Evolutionary conservation across 768 basidiomycete species (phyloP).

Genomic region (Myochromella boudieri): DNA sequence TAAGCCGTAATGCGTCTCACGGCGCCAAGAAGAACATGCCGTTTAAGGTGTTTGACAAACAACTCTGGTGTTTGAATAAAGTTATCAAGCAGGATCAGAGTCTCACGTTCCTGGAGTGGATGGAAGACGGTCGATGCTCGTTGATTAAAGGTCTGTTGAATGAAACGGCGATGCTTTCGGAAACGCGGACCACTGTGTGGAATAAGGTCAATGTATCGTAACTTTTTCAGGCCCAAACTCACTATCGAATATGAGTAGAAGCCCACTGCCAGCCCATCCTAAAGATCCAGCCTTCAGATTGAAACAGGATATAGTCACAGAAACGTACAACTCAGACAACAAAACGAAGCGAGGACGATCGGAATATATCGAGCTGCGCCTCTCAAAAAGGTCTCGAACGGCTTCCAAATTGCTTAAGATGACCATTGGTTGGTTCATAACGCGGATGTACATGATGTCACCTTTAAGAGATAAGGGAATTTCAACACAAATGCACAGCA

Average conservation of each 20-base stretch:
- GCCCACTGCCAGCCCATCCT: slow-evolving; percentile 52
- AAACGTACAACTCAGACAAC: slow-evolving; percentile 44
- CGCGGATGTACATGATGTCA: slow-evolving; percentile 38
- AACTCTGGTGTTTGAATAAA: slow-evolving; percentile 36
- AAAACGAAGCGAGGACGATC: slow-evolving; percentile 49
- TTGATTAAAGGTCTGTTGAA: slow-evolving; percentile 49
- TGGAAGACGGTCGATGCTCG: slow-evolving; percentile 36
- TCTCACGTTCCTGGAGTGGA: slow-evolving; percentile 43
- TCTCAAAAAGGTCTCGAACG: slow-evolving; percentile 50
- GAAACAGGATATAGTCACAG: neutral
- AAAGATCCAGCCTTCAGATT: neutral
- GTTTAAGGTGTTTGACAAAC: slow-evolving; percentile 43
- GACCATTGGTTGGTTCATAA: slow-evolving; percentile 47
- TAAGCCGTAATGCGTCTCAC: neutral
- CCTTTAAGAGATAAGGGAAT: slow-evolving; percentile 26
- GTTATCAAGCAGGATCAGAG: slow-evolving; percentile 38
- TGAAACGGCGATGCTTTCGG: slow-evolving; percentile 51
- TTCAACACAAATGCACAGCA: neutral
- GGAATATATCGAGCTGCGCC: slow-evolving; percentile 54
- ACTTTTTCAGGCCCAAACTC: slow-evolving; percentile 17
- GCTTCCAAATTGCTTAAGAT: slow-evolving; percentile 48
- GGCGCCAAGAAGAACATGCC: slow-evolving; percentile 24
- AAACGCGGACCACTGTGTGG: slow-evolving; percentile 45
- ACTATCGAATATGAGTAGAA: slow-evolving; percentile 49
- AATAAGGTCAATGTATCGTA: neutral